These are phyloP conservation scores for Tricholoma terreum DNA, from an alignment of 768 basidiomycete genomes.

Conservation along the genomic window DNA sequence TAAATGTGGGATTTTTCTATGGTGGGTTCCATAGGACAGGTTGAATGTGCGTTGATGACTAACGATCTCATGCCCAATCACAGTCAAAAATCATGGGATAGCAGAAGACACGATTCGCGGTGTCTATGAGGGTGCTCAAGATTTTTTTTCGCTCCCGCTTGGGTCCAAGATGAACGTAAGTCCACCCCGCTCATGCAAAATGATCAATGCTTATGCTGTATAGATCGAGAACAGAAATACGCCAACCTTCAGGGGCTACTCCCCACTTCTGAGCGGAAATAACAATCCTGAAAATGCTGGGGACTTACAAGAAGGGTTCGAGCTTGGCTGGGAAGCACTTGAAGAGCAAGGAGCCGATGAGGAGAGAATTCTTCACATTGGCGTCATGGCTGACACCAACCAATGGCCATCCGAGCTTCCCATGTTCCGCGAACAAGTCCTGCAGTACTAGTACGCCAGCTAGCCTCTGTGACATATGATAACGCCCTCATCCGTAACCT, in stretches of 20 bases:
- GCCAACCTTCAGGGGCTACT: conserved; percentile 76
- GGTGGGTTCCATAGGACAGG: conserved; percentile 33
- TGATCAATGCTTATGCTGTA: neutral
- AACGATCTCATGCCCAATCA: neutral
- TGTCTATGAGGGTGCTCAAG: conserved; percentile 46
- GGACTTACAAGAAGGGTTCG: conserved; percentile 90
- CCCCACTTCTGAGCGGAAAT: conserved; percentile 65
- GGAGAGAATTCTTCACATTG: conserved; percentile 26
- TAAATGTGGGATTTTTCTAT: conserved; percentile 85
- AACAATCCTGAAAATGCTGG: conserved; percentile 75
- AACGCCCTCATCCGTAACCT: neutral
- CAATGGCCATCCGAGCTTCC: conserved; percentile 71
- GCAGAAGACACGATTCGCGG: conserved; percentile 44
- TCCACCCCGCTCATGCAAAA: neutral
- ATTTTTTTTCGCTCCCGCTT: conserved; percentile 65
- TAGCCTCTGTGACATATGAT: neutral
- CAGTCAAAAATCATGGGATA: conserved; percentile 79
- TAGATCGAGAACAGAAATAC: conserved; percentile 69
- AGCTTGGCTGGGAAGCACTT: conserved; percentile 71
- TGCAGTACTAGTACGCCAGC: conserved; percentile 61
- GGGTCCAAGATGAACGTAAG: conserved; percentile 65
- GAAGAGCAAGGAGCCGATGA: conserved; percentile 21
- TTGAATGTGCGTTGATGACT: neutral
- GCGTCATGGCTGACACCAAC: conserved; percentile 68
- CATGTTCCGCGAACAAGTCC: conserved; percentile 54